phyloP scores from a whole-genome alignment of 2,329 filamentous ascomycete species.

The Aspergillus cejpii region DNA sequence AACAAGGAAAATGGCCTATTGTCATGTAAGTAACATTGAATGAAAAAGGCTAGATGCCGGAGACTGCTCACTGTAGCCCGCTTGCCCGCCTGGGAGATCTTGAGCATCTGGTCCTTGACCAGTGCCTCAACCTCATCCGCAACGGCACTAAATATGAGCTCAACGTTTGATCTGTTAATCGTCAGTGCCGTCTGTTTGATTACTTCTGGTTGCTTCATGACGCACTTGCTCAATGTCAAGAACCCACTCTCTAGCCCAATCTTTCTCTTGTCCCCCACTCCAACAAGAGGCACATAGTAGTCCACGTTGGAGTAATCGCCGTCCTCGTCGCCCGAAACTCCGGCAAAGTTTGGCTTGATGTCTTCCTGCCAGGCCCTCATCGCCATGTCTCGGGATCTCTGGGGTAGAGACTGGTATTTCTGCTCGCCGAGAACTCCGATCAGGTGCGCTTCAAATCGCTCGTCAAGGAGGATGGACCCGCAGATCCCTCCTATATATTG shows the following conservation, averaged over 20 bases:
- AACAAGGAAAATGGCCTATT: constrained; percentile 32
- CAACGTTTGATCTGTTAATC: constrained; percentile 15
- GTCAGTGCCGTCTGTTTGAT: not conserved
- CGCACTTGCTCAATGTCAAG: constrained; percentile 16
- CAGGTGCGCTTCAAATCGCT: constrained; percentile 23
- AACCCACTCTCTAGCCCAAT: constrained; percentile 18
- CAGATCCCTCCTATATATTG: constrained; percentile 24
- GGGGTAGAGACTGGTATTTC: constrained; percentile 23
- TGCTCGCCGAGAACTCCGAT: constrained; percentile 21
- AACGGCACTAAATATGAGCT: constrained; percentile 26
- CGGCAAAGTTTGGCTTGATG: constrained; percentile 23
- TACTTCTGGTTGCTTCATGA: not conserved
- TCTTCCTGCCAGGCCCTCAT: constrained; percentile 27
- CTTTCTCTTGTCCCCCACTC: constrained; percentile 16
- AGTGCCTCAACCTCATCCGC: constrained; percentile 22
- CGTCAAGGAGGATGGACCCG: constrained; percentile 29
- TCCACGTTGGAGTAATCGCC: constrained; percentile 21
- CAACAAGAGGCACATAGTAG: constrained; percentile 21
- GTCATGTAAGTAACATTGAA: not conserved
- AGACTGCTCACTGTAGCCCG: constrained; percentile 5
- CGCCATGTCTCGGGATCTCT: constrained; percentile 21
- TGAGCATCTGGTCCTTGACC: constrained; percentile 17
- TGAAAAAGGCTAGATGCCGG: not conserved
- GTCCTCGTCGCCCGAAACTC: constrained; percentile 7
- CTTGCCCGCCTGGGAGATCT: constrained; percentile 1